phyloP scores from a whole-genome alignment of 2,329 filamentous ascomycete genomes.

The Arthrobotrys sinensis region DNA sequence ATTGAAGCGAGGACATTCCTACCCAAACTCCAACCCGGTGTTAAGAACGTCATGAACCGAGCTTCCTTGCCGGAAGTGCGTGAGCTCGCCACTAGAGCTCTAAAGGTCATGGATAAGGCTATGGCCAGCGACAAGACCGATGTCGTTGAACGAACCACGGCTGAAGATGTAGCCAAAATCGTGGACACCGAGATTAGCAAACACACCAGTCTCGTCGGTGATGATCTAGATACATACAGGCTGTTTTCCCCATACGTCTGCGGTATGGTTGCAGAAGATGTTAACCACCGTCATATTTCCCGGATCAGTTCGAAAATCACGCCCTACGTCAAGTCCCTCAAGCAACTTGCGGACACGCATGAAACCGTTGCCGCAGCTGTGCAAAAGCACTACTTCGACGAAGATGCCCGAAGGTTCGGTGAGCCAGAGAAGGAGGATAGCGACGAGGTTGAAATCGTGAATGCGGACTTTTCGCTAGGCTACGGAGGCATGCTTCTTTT shows the following conservation, averaged over 20 bases:
- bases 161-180: conserved; percentile 22
- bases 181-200: not conserved
- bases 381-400: conserved; percentile 83
- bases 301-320: conserved; percentile 79
- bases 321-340: conserved; percentile 82
- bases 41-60: conserved; percentile 87
- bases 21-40: conserved; percentile 93
- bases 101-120: conserved; percentile 91
- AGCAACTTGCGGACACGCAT: conserved; percentile 75
- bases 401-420: conserved; percentile 74
- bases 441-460: conserved; percentile 95
- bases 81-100: conserved; percentile 85
- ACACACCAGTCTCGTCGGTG: conserved; percentile 56
- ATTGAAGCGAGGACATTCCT: conserved; percentile 95
- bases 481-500: conserved; percentile 98
- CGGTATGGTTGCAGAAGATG: conserved; percentile 87
- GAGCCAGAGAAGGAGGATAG: conserved; percentile 79
- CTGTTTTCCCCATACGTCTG: conserved; percentile 76
- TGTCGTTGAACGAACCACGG: conserved; percentile 34
- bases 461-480: conserved; percentile 95
- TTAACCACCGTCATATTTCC: conserved; percentile 83
- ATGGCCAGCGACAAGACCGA: conserved; percentile 75
- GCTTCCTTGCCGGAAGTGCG: conserved; percentile 95
- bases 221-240: conserved; percentile 69
- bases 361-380: conserved; percentile 78